Percentiles rank a stretch among this genome's conserved stretches.
phyloP scores from a whole-genome alignment of 2,329 filamentous ascomycete species.

The Xylariaceae sp. region DNA sequence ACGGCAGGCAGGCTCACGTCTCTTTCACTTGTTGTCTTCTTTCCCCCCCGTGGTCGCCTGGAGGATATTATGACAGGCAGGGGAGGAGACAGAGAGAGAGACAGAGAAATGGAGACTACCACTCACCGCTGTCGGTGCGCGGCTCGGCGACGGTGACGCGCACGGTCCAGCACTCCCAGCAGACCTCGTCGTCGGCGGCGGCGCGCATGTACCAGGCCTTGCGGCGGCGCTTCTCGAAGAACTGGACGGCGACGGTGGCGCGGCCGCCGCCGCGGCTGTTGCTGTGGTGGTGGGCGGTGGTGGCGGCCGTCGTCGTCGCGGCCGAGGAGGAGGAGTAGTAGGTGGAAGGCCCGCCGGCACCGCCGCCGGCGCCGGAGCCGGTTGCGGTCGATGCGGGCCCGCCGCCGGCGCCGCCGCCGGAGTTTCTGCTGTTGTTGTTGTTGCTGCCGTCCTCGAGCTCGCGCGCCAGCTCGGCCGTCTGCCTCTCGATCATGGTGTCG shows the following conservation, averaged over 20 bases:
- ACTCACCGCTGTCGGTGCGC: constrained; percentile 75
- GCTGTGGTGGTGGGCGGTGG: neutral
- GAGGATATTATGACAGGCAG: no score
- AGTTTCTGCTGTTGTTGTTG: neutral
- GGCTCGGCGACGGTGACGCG: constrained; percentile 91
- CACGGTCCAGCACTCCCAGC: constrained; percentile 94
- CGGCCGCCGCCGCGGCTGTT: constrained; percentile 49
- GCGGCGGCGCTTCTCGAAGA: constrained; percentile 85
- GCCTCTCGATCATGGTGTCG: constrained; percentile 87
- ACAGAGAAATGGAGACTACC: neutral
- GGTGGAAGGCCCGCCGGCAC: neutral
- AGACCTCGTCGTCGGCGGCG: constrained; percentile 77
- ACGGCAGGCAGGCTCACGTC: no score
- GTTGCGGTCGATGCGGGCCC: no score
- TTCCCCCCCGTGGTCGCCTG: no score
- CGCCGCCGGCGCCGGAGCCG: constrained; percentile 1
- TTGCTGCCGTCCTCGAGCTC: constrained; percentile 51
- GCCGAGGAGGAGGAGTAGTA: neutral
- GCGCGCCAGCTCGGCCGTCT: constrained; percentile 69
- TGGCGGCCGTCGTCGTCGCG: constrained; percentile 1
- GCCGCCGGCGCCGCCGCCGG: constrained; percentile 2
- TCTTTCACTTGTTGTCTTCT: no score
- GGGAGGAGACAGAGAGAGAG: neutral
- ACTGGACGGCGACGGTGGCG: constrained; percentile 78
- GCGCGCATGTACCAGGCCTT: constrained; percentile 67